Evolutionary conservation across 108 stramenopile genomes (phyloP).

Genomic region (Mayamaea pseudoterrestris): DNA sequence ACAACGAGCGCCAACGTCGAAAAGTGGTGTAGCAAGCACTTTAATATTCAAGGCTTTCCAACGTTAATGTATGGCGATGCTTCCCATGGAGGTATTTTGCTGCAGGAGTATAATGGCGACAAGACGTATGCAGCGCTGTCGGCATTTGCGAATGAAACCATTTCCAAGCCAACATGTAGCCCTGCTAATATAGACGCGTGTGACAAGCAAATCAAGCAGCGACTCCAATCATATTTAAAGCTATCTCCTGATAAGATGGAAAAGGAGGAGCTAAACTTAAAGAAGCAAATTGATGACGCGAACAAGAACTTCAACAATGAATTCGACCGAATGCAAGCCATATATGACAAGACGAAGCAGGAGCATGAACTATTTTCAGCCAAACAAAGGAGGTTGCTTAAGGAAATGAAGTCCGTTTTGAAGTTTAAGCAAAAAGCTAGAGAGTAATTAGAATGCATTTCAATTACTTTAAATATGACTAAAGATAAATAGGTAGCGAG

Average conservation of each 20-base stretch:
- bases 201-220: neutral
- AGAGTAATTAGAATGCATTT: neutral
- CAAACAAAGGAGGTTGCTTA: neutral
- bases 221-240: neutral
- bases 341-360: no score
- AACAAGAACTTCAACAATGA: neutral
- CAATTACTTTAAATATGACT: neutral
- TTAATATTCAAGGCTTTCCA: neutral
- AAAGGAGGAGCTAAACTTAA: neutral
- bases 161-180: neutral
- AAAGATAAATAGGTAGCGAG: no score
- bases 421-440: neutral
- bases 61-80: neutral
- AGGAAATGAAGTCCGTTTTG: conserved; percentile 1
- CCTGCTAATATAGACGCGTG: neutral
- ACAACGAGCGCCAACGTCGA: no score
- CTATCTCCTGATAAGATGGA: neutral
- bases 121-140: neutral
- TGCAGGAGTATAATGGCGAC: neutral
- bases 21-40: conserved; percentile 17
- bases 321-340: no score
- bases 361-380: no score
- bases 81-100: no score
- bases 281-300: conserved; percentile 2
- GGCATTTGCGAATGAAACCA: neutral